These are phyloP conservation scores for Clitocybe nebularis DNA, from an alignment of 1,284 basidiomycete species.

Conservation along the genomic window DNA sequence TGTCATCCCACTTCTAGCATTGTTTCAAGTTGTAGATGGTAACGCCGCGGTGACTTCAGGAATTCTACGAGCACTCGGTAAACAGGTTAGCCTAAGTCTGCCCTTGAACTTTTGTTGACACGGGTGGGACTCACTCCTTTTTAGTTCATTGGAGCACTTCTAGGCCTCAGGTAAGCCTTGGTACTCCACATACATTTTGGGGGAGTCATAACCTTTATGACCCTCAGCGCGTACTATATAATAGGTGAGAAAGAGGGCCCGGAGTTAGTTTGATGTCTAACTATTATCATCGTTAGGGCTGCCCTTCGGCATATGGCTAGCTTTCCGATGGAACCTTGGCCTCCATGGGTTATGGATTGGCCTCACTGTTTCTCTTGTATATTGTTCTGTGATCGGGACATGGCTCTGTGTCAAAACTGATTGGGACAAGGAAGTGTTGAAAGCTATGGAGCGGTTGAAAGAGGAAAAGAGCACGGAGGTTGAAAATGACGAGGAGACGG, in stretches of 20 bases:
- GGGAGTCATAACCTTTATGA: too few relatives aligned
- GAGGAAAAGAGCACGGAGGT: slow-evolving; percentile 5
- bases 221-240: slow-evolving; percentile 57
- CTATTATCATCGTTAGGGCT: slow-evolving; percentile 36
- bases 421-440: slow-evolving; percentile 60
- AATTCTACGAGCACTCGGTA: slow-evolving; percentile 75
- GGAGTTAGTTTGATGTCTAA: slow-evolving; percentile 64
- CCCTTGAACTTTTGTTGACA: background rate
- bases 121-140: background rate
- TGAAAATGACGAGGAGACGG: background rate
- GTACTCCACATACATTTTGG: too few relatives aligned
- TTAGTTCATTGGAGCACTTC: slow-evolving; percentile 57
- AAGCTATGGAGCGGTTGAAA: slow-evolving; percentile 47
- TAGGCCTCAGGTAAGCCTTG: slow-evolving; percentile 60
- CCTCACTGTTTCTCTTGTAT: slow-evolving; percentile 58
- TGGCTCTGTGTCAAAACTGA: slow-evolving; percentile 52
- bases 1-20: slow-evolving; percentile 70
- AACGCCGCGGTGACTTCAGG: slow-evolving; percentile 67
- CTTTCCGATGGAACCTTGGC: slow-evolving; percentile 47
- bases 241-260: slow-evolving; percentile 47
- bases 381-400: slow-evolving; percentile 45
- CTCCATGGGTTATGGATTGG: slow-evolving; percentile 69
- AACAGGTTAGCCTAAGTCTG: slow-evolving; percentile 41
- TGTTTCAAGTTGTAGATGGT: slow-evolving; percentile 82
- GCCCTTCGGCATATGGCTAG: slow-evolving; percentile 62